phyloP scores from a whole-genome alignment of 2,329 filamentous ascomycete species.

The Ophiosphaerella herpotricha region DNA sequence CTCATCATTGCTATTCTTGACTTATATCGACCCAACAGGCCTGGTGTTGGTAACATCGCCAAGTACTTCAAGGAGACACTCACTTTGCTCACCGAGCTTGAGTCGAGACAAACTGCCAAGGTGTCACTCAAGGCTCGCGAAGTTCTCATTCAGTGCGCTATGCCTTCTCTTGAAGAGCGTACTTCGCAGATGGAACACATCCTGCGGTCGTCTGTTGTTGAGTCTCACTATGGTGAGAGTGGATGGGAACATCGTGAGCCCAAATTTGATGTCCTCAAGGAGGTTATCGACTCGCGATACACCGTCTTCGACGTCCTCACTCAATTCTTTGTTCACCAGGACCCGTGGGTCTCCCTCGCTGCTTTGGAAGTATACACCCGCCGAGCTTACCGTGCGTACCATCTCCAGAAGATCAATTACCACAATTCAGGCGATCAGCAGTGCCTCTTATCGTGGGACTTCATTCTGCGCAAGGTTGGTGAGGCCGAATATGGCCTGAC shows the following conservation, averaged over 20 bases:
- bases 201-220: constrained; percentile 88
- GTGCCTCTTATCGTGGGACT: constrained; percentile 91
- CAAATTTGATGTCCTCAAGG: constrained; percentile 87
- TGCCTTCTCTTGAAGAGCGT: constrained; percentile 94
- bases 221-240: constrained; percentile 96
- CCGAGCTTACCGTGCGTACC: constrained; percentile 94
- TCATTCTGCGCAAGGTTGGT: constrained; percentile 89
- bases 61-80: constrained; percentile 85
- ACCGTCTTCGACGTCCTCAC: constrained; percentile 96
- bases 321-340: constrained; percentile 91
- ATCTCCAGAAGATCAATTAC: constrained; percentile 87
- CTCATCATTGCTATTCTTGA: constrained; percentile 89
- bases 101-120: constrained; percentile 86
- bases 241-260: constrained; percentile 96
- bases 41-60: constrained; percentile 82
- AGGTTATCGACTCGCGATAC: constrained; percentile 98
- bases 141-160: constrained; percentile 93
- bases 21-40: constrained; percentile 93
- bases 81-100: constrained; percentile 86
- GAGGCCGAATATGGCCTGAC: constrained; percentile 88
- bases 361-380: constrained; percentile 96
- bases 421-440: constrained; percentile 75
- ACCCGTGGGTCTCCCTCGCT: constrained; percentile 91
- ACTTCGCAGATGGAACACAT: constrained; percentile 98
- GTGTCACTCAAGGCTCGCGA: constrained; percentile 96